Conservation (phyloP, 257 asterid genomes). For the Perilla frutescens region DNA sequence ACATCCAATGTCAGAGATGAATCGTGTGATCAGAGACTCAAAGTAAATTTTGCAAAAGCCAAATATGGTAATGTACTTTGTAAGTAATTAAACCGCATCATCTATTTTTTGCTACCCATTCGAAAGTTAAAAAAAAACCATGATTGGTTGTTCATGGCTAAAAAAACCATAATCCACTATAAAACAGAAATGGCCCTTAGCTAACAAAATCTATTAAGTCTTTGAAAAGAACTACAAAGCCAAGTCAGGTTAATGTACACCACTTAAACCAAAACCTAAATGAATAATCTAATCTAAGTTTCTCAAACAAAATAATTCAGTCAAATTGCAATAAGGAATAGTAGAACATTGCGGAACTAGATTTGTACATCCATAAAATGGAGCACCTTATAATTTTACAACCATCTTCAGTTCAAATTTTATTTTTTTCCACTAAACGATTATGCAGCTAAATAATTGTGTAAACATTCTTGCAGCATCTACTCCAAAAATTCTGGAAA, state of each 20-base stretch:
- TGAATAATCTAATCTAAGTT: background rate
- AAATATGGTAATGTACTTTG: background rate
- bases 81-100: background rate
- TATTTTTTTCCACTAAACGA: too few relatives aligned
- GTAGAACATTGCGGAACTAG: background rate
- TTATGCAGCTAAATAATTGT: too few relatives aligned
- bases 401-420: too few relatives aligned
- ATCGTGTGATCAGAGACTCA: background rate
- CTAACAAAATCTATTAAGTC: background rate
- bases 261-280: conserved; percentile 3
- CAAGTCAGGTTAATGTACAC: background rate
- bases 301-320: background rate
- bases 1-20: conserved; percentile 35
- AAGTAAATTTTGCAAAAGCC: conserved; percentile 13
- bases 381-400: too few relatives aligned
- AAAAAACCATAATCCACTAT: background rate
- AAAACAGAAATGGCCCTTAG: background rate
- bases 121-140: conserved; percentile 9
- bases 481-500: background rate
- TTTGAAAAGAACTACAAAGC: too few relatives aligned
- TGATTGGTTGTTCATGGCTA: background rate
- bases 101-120: conserved; percentile 4
- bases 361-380: too few relatives aligned
- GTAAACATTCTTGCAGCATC: background rate
- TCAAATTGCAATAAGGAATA: background rate